These are phyloP conservation scores for Colletotrichum noveboracense DNA, from an alignment of 2,329 filamentous ascomycete species.

Conservation along the genomic window DNA sequence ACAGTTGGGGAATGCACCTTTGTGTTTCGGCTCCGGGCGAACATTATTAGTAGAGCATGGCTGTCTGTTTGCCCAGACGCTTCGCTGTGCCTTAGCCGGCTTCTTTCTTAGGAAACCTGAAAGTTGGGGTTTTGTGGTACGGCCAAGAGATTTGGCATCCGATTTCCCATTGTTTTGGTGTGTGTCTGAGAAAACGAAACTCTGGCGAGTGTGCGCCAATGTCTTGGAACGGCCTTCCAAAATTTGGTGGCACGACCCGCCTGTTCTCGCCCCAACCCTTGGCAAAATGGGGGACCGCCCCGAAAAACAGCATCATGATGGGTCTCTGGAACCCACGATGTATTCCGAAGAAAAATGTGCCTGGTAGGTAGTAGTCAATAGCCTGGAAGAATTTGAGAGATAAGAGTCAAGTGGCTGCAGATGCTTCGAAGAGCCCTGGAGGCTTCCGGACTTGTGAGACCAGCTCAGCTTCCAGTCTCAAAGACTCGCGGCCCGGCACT, in stretches of 20 bases:
- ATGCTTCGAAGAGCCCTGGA: background rate
- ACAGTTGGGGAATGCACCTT: background rate
- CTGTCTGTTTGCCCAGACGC: background rate
- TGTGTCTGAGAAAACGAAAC: background rate
- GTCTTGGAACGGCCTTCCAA: background rate
- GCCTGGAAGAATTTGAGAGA: background rate
- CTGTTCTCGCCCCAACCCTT: background rate
- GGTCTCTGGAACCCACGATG: background rate
- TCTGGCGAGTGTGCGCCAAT: background rate
- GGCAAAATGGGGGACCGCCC: background rate
- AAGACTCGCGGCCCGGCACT: background rate
- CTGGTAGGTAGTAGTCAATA: background rate
- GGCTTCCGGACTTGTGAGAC: background rate
- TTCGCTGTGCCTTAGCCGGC: background rate
- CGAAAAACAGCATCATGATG: background rate
- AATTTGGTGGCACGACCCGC: background rate
- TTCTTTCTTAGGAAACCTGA: background rate
- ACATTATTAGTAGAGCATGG: background rate
- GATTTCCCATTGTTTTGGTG: background rate
- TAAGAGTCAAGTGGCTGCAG: rapidly evolving
- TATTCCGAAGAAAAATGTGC: background rate
- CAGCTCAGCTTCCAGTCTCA: background rate
- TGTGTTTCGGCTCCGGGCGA: background rate
- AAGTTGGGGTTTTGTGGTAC: background rate
- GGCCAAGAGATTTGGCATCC: background rate